A percentile compares a stretch with the other conserved stretches of the same genome.
Evolutionary conservation across 768 basidiomycete species (phyloP).

Genomic region (Fomitopsis pulvina): DNA sequence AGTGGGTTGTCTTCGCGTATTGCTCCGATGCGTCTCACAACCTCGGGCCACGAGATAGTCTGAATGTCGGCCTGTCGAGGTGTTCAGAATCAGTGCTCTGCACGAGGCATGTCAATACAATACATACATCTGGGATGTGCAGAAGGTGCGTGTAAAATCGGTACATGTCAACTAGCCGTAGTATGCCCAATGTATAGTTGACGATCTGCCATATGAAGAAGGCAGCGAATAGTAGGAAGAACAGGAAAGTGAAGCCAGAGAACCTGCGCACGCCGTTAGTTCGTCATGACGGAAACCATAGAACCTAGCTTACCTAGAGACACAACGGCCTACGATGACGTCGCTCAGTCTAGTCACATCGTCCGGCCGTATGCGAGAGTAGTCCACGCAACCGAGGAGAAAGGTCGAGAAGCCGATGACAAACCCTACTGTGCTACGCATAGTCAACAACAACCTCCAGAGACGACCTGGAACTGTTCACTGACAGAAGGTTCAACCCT

Average conservation of each 20-base stretch:
- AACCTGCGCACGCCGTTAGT: constrained; percentile 43
- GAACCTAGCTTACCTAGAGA: constrained; percentile 53
- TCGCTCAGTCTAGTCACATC: constrained; percentile 66
- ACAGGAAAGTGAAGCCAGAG: constrained; percentile 77
- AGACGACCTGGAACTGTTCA: constrained; percentile 21
- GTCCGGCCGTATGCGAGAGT: constrained; percentile 67
- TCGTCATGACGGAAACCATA: background rate
- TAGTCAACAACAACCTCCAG: constrained; percentile 21
- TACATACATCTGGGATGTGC: constrained; percentile 84
- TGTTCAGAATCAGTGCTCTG: constrained; percentile 2
- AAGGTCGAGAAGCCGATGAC: constrained; percentile 99
- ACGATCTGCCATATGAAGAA: constrained; percentile 89
- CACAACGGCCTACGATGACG: constrained; percentile 76
- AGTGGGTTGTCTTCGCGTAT: constrained; percentile 93
- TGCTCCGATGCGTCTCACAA: constrained; percentile 83
- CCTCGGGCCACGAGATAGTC: constrained; percentile 94
- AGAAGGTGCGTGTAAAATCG: constrained; percentile 93
- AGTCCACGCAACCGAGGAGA: constrained; percentile 91
- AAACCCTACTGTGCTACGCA: constrained; percentile 86
- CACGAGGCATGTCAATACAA: constrained; percentile 7
- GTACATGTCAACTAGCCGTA: constrained; percentile 89
- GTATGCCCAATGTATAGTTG: constrained; percentile 66
- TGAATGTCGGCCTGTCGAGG: constrained; percentile 82
- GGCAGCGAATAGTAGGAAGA: constrained; percentile 77
- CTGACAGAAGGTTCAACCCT: constrained; percentile 92